Percentiles rank a stretch among this genome's conserved stretches.
Evolutionary conservation across 2,329 filamentous ascomycete genomes (phyloP).

Genomic region (Dactylellina parvicollis): DNA sequence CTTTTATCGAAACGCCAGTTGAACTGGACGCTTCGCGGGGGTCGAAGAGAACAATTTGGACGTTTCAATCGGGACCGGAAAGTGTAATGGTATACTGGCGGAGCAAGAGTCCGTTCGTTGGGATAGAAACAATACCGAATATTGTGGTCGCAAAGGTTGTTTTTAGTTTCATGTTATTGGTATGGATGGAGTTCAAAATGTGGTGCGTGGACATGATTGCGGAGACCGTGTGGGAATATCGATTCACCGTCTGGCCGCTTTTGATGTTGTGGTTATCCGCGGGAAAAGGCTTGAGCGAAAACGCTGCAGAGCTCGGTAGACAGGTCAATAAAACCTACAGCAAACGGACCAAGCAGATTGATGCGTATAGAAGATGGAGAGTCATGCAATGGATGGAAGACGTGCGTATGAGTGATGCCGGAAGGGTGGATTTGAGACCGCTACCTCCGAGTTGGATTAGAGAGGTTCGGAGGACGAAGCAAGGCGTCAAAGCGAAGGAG

Average conservation of each 20-base stretch:
- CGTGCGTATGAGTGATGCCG: neutral
- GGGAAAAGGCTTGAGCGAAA: neutral
- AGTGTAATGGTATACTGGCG: conserved; percentile 21
- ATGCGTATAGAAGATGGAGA: neutral
- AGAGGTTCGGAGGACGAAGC: neutral
- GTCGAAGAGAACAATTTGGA: conserved; percentile 2
- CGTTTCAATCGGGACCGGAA: neutral
- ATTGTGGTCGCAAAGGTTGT: neutral
- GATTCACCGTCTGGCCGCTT: neutral
- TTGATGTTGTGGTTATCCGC: neutral
- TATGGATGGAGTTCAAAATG: neutral
- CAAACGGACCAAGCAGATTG: neutral
- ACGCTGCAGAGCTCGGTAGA: neutral
- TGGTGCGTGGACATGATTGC: too few relatives aligned
- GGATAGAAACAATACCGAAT: neutral
- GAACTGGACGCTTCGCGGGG: conserved; percentile 1
- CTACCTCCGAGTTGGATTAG: neutral
- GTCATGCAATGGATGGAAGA: conserved; percentile 5
- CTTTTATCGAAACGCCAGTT: conserved; percentile 3
- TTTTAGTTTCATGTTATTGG: neutral
- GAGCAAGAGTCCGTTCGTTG: neutral
- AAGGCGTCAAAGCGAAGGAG: neutral
- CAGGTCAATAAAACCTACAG: neutral
- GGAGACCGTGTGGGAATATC: neutral
- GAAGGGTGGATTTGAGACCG: neutral